Evolutionary conservation across 1,139 yeast genomes (phyloP), one percentile per base, ranked within the genome.

Genomic region (Saccharomyces hybrid): DNA sequence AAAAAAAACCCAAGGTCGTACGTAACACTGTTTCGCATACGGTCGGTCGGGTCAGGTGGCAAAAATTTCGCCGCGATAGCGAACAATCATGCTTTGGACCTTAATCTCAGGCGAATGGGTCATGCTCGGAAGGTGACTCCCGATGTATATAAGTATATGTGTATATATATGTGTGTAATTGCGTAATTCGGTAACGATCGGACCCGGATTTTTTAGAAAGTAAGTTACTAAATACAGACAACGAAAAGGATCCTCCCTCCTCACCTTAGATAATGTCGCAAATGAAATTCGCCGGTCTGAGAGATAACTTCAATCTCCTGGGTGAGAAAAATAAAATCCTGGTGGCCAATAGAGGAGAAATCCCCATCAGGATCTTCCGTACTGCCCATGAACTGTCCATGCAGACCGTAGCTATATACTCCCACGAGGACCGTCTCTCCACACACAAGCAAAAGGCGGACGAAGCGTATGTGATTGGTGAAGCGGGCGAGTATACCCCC

Each of bases 311-410:
- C 52, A 59, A 63, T 53, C 63, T 71, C 26, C 54, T 69, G 53
- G 72, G 73, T 31, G 65, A 69, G 53, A 65, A 67, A 75, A 84
- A 84, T 75, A 86, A 86, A 75, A 80, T 86, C 65, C 75, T 86
- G 68, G 97, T 90, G 54, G 97, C 97, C 63, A 90, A 90, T 76
- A 82, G 98, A 75, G 97, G 97, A 63, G 97, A 90, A 73, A 87
- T 87, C 67, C 93, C 91, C 51, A 83, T 86, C 65, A 75, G 91
- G 73, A 84, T 91, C 71, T 91, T 91, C 75, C 81, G 99, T 75
- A 86, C 97, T 44, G 98, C 99, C 49, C 23, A 19, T 19, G 23
- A 19, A 19, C 23, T 19, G 23, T 19, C 23, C 23, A 19, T 19
- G 23, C 23, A 19, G 23, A 19, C 23, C 23, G 23, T 19, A 19